A percentile compares a stretch with the other conserved stretches of the same genome.
phyloP scores from a whole-genome alignment of 495 filamentous ascomycete genomes.

The Penicillium egyptiacum region DNA sequence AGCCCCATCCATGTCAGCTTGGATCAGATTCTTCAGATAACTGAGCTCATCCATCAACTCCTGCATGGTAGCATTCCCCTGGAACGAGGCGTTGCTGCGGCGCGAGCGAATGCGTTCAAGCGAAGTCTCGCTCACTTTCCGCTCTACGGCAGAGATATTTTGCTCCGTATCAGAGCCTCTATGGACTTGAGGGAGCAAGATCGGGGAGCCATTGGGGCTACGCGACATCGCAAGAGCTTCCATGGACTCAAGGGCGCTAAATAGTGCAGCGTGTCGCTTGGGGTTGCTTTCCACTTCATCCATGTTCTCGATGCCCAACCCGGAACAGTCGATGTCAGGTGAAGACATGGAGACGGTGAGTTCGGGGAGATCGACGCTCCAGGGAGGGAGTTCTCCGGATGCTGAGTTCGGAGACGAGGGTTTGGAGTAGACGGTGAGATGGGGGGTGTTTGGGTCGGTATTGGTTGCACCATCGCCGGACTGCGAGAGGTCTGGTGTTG shows the following conservation, averaged over 20 bases:
- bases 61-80: constrained; percentile 43
- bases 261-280: constrained; percentile 49
- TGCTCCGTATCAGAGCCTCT: constrained; percentile 11
- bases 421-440: constrained; percentile 38
- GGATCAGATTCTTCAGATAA: constrained; percentile 53
- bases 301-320: constrained; percentile 39
- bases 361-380: constrained; percentile 31
- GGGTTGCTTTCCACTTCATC: constrained; percentile 44
- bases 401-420: constrained; percentile 39
- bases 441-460: constrained; percentile 44
- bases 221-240: constrained; percentile 31
- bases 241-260: constrained; percentile 37
- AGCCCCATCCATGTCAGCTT: constrained; percentile 34
- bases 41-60: constrained; percentile 54
- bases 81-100: constrained; percentile 25
- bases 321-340: constrained; percentile 34
- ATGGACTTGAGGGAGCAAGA: constrained; percentile 27
- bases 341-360: constrained; percentile 36
- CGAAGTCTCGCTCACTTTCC: constrained; percentile 8
- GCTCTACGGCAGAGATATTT: neutral
- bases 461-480: constrained; percentile 24
- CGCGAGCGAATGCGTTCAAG: constrained; percentile 17
- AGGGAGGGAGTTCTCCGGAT: constrained; percentile 31
- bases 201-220: constrained; percentile 28
- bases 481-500: constrained; percentile 30